A percentile compares a stretch with the other conserved stretches of the same genome.
Evolutionary conservation across 1,284 basidiomycete genomes (phyloP).

Genomic region (Ganoderma leucocontextum): DNA sequence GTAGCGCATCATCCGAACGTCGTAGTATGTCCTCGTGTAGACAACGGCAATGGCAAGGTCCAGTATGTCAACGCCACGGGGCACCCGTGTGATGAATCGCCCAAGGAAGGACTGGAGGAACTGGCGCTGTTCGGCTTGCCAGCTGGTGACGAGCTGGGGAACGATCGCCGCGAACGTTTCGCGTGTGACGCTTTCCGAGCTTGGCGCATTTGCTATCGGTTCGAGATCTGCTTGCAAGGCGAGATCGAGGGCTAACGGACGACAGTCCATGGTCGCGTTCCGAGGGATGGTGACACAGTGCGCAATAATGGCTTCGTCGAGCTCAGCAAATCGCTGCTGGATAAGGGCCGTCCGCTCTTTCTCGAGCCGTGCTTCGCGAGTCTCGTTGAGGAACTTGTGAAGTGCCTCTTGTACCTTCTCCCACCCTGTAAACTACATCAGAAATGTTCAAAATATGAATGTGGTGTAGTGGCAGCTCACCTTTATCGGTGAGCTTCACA

Average conservation of each 20-base stretch:
- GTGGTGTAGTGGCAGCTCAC: neutral
- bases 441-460: no score
- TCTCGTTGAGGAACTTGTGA: conserved; percentile 3
- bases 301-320: conserved; percentile 11
- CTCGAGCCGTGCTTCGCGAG: neutral
- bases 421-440: conserved; percentile 3
- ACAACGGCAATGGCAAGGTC: conserved; percentile 18
- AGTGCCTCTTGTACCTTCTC: neutral
- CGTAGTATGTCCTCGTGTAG: neutral
- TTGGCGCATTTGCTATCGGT: conserved; percentile 5
- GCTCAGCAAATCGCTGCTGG: conserved; percentile 8
- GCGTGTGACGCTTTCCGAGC: conserved; percentile 11
- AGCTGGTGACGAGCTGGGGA: neutral
- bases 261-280: conserved; percentile 9
- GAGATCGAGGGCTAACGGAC: conserved; percentile 18
- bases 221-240: conserved; percentile 8
- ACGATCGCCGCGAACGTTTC: conserved; percentile 11
- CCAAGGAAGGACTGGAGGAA: conserved; percentile 7
- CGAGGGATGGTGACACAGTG: conserved; percentile 15
- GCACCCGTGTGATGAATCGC: neutral
- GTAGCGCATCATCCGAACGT: conserved; percentile 1
- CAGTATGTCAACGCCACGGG: conserved; percentile 12
- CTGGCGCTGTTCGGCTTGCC: conserved; percentile 4
- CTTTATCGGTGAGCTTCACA: conserved; percentile 8
- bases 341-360: neutral